Conservation (phyloP, 2,329 filamentous ascomycete genomes). For the Podosphaera xanthii region DNA sequence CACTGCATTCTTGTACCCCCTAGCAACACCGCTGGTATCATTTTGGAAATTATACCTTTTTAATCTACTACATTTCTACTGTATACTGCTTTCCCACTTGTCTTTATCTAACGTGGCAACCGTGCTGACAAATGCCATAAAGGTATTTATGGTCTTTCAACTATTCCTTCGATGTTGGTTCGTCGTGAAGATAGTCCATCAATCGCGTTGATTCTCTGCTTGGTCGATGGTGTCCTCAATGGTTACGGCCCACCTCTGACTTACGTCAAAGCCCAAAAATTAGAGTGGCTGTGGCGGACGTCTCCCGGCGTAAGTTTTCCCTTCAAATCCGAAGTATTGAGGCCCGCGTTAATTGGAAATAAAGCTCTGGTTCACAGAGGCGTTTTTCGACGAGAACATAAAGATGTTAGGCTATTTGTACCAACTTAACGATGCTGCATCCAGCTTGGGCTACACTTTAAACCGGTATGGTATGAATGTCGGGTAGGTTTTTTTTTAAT, state of each 20-base stretch:
- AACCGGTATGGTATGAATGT: constrained; percentile 24
- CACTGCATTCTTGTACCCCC: constrained; percentile 25
- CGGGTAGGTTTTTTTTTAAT: neutral
- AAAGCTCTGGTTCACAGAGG: constrained; percentile 27
- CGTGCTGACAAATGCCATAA: no score
- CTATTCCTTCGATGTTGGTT: constrained; percentile 28
- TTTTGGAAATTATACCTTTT: constrained; percentile 25
- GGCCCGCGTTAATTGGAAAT: neutral
- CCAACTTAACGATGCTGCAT: constrained; percentile 23
- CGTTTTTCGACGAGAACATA: constrained; percentile 30
- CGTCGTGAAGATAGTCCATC: constrained; percentile 32
- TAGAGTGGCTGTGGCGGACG: constrained; percentile 31
- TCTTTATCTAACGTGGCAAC: no score
- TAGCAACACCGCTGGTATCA: constrained; percentile 26
- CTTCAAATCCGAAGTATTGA: neutral
- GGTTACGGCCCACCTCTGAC: constrained; percentile 28
- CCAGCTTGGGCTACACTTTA: constrained; percentile 23
- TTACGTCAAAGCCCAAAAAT: constrained; percentile 26
- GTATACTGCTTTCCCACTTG: constrained; percentile 6
- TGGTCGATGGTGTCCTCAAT: constrained; percentile 30
- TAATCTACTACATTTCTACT: constrained; percentile 33
- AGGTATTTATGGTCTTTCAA: constrained; percentile 29
- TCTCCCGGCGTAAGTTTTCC: constrained; percentile 21
- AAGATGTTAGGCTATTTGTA: constrained; percentile 27
- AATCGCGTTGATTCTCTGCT: constrained; percentile 28